phyloP scores from a whole-genome alignment of 73 alveolate species.

The Effrenium voratum region DNA sequence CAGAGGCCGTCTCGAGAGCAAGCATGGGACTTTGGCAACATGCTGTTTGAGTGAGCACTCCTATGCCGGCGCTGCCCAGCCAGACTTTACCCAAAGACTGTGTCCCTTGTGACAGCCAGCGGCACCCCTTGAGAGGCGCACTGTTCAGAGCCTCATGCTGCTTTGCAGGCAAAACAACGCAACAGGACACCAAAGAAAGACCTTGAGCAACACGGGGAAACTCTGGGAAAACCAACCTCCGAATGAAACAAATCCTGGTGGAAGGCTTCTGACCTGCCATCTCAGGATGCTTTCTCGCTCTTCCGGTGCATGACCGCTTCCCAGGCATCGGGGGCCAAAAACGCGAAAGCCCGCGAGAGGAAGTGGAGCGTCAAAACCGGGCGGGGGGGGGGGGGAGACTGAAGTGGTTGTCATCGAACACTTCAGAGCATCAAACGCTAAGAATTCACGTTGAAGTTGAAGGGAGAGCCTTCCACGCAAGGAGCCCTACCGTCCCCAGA shows the following conservation, averaged over 20 bases:
- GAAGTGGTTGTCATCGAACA: not conserved
- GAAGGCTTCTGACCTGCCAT: not conserved
- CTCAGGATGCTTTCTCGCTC: slow-evolving; percentile 60
- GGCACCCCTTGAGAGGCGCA: no score
- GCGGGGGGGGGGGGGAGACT: no score
- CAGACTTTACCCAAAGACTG: no score
- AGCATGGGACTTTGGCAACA: no score
- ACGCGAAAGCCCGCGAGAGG: not conserved
- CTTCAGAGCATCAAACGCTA: not conserved
- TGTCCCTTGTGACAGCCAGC: no score
- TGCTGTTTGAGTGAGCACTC: no score
- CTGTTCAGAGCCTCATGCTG: no score
- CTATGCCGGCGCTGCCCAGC: no score
- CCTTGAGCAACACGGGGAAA: not conserved
- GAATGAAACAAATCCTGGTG: not conserved
- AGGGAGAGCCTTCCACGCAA: not conserved
- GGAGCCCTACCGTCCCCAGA: no score
- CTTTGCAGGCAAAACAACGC: no score
- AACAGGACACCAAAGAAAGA: no score
- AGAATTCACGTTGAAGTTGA: not conserved
- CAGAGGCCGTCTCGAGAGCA: no score
- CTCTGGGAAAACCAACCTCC: not conserved
- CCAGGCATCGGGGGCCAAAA: not conserved
- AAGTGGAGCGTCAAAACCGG: not conserved
- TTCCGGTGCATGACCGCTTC: slow-evolving; percentile 62